Conservation (phyloP, 1,284 basidiomycete genomes). For the Cryptococcus jaspeensis region DNA sequence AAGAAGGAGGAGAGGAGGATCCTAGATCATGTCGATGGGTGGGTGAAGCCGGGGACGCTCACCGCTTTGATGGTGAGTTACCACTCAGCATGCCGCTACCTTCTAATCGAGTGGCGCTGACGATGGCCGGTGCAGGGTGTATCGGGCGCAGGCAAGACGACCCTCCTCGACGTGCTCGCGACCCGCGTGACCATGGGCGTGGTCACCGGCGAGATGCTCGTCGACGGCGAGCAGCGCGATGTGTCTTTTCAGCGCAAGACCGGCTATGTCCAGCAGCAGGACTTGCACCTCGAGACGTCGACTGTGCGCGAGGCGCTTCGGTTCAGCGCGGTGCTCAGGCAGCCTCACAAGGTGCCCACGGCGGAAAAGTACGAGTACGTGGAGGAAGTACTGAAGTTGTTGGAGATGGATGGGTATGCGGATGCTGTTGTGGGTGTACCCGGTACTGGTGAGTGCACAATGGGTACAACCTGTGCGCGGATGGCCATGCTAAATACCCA, state of each 20-base stretch:
- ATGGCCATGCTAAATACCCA: background rate
- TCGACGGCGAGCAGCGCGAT: constrained; percentile 71
- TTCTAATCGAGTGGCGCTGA: too few relatives aligned
- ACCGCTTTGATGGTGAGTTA: constrained; percentile 56
- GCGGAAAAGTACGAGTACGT: constrained; percentile 78
- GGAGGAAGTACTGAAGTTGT: constrained; percentile 73
- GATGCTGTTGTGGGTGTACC: constrained; percentile 77
- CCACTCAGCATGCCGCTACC: too few relatives aligned
- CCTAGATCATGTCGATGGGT: constrained; percentile 77
- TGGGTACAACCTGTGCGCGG: too few relatives aligned
- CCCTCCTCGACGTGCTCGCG: constrained; percentile 78
- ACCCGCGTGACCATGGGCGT: constrained; percentile 73
- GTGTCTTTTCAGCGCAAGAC: constrained; percentile 61
- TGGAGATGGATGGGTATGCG: constrained; percentile 68
- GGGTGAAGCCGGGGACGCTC: constrained; percentile 75
- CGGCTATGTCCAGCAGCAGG: constrained; percentile 78
- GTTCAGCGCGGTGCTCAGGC: constrained; percentile 79
- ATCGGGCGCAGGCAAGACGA: constrained; percentile 75
- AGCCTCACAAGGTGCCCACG: constrained; percentile 64
- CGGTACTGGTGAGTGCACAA: constrained; percentile 54
- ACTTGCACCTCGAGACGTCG: constrained; percentile 68
- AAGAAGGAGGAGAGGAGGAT: constrained; percentile 62
- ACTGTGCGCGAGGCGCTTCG: constrained; percentile 78
- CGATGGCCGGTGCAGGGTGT: constrained; percentile 45
- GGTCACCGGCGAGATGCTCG: constrained; percentile 71